Conservation (phyloP, 164 flowering plant genomes). For the Macadamia tetraphylla region DNA sequence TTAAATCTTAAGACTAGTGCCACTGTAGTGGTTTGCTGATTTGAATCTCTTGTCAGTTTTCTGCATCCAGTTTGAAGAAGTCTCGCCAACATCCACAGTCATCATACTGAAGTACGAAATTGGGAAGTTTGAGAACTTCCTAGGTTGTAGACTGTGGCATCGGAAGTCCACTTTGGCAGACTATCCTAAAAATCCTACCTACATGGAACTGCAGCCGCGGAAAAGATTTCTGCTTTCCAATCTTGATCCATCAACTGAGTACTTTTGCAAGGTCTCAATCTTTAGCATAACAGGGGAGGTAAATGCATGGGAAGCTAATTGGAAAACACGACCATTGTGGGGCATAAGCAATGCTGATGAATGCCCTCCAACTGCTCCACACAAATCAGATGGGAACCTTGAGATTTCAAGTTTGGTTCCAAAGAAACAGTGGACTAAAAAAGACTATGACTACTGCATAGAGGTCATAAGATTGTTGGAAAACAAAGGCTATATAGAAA, state of each 20-base stretch:
- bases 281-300: conserved; percentile 27
- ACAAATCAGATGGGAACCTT: conserved; percentile 20
- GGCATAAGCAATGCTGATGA: conserved; percentile 17
- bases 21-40: neutral
- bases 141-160: conserved; percentile 55
- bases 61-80: conserved; percentile 34
- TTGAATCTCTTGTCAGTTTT: conserved; percentile 22
- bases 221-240: conserved; percentile 32
- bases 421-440: conserved; percentile 20
- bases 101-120: conserved; percentile 33
- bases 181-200: conserved; percentile 45
- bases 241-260: conserved; percentile 48
- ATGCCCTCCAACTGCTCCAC: conserved; percentile 37
- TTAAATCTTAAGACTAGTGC: neutral
- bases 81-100: conserved; percentile 29
- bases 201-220: conserved; percentile 31
- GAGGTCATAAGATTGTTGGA: conserved; percentile 58
- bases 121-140: conserved; percentile 17
- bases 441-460: conserved; percentile 49
- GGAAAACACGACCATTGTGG: conserved; percentile 30
- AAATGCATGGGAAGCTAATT: conserved; percentile 44
- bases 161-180: conserved; percentile 24
- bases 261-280: conserved; percentile 39
- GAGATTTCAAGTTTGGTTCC: conserved; percentile 2
- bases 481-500: conserved; percentile 49